Percentiles rank a stretch among this genome's conserved stretches.
Conservation (phyloP, 164 flowering plant genomes). For the Nymphaea colorata region DNA sequence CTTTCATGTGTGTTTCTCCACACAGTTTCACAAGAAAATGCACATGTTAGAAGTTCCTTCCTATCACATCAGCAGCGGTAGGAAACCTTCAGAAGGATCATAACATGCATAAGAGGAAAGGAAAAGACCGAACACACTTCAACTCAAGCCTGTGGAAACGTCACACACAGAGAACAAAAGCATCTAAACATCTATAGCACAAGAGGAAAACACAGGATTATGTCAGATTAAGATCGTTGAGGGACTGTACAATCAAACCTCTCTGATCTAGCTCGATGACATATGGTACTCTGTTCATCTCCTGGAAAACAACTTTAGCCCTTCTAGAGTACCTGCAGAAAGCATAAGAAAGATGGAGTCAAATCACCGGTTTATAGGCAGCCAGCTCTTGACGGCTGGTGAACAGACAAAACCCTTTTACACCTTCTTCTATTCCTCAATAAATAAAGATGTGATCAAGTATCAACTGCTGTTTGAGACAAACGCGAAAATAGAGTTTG, state of each 20-base stretch:
- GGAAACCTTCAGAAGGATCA: neutral
- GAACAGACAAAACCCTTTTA: neutral
- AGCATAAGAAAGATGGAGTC: neutral
- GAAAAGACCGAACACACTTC: neutral
- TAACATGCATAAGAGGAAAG: neutral
- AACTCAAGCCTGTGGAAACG: neutral
- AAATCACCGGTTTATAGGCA: neutral
- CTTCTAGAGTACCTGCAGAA: constrained; percentile 61
- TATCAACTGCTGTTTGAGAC: neutral
- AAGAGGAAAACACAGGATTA: too few species aligned
- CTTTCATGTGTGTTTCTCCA: too few species aligned
- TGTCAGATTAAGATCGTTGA: neutral
- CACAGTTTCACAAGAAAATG: too few species aligned
- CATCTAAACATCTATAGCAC: neutral
- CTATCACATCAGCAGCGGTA: neutral
- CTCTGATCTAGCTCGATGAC: constrained; percentile 85
- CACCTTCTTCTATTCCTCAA: neutral
- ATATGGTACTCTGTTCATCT: constrained; percentile 57
- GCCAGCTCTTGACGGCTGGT: neutral
- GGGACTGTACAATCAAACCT: constrained; percentile 35
- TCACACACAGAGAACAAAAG: neutral
- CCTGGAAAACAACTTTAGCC: constrained; percentile 84
- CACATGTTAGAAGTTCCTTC: neutral
- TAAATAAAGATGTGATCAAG: neutral
- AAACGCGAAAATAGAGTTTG: neutral